A percentile compares a stretch with the other conserved stretches of the same genome.
phyloP scores from a whole-genome alignment of 257 asterid species.

The Solanum chaucha region DNA sequence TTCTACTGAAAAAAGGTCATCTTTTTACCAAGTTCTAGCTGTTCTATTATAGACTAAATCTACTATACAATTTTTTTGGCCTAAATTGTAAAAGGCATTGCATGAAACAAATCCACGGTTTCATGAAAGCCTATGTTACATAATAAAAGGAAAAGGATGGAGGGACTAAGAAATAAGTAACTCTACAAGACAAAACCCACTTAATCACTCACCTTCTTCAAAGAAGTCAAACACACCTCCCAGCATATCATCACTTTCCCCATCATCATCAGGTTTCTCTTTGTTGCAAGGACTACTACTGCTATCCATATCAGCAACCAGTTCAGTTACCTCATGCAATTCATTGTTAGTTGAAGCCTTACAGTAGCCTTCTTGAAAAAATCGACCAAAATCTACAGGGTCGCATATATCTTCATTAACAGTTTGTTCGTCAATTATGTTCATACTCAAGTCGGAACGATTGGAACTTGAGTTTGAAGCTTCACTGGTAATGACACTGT shows the following conservation, averaged over 20 bases:
- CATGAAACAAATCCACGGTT: neutral
- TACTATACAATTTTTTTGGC: neutral
- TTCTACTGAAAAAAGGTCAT: neutral
- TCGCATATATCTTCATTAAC: constrained; percentile 31
- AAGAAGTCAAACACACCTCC: constrained; percentile 44
- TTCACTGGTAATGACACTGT: constrained; percentile 20
- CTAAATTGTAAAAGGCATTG: neutral
- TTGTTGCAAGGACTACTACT: constrained; percentile 14
- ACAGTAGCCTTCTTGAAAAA: constrained; percentile 39
- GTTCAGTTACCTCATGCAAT: constrained; percentile 13
- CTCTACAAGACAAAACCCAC: neutral
- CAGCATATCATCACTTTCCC: constrained; percentile 34
- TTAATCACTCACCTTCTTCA: constrained; percentile 24
- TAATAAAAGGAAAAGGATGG: neutral
- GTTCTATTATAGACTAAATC: neutral
- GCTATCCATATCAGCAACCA: constrained; percentile 18
- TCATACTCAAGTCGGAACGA: constrained; percentile 25
- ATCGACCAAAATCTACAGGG: constrained; percentile 27
- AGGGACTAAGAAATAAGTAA: neutral
- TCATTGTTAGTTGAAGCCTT: constrained; percentile 23
- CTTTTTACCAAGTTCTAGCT: neutral
- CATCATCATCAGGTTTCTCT: constrained; percentile 28
- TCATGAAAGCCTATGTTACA: neutral
- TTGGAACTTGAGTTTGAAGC: constrained; percentile 27
- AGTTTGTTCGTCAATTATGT: constrained; percentile 17